Base-by-base conservation (phyloP, 2,329 filamentous ascomycete species). In the Cercospora zeina region DNA sequence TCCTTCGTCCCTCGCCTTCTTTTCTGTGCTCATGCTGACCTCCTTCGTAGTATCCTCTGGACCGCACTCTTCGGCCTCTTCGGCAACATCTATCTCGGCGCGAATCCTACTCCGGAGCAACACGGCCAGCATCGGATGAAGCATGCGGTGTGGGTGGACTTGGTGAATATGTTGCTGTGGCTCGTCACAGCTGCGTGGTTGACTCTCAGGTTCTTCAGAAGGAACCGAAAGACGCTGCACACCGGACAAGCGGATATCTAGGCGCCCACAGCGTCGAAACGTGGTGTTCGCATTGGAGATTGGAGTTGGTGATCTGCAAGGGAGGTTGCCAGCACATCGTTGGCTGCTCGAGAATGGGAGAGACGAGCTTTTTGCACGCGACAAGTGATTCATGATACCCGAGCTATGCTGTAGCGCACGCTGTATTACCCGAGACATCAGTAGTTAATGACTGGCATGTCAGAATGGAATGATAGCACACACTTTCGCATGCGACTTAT, bases 31-130 rank as follows among this genome's bases (percentile, higher is more conserved):
- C 45, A 10, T 14, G 31, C 33, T 55, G 61, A 36, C 39, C 1
- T 3, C 8, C 19, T 13, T 49, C 10, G 42, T 58, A 76, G 76
- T 69, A 80, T 95, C 65, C 83, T 96, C 31, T 96, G 90, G 88
- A 85, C 91, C 63, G 85, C 87, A 1, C 81, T 95, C 5, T 96
- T 96, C 74, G 92, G 91, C 16, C 79, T 95, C 63, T 96, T 96
- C 73, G 92, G 87, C 58, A 86, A 83, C 69, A 85, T 93, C 81
- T 96, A 88, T 80, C 89, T 96, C 72, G 76, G 84, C 58, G 87
- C 87, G 70, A 75, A 91, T 62, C 75, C 87, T 0, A 74, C 71
- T 10, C 72, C 73, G 5, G 82, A 90, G 72, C 73, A 76, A 53
- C 69, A 70, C 42, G 86, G 83, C 54, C 82, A 93, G 61, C 78